phyloP scores from a whole-genome alignment of 2,329 filamentous ascomycete species.

The Nemania sp. region DNA sequence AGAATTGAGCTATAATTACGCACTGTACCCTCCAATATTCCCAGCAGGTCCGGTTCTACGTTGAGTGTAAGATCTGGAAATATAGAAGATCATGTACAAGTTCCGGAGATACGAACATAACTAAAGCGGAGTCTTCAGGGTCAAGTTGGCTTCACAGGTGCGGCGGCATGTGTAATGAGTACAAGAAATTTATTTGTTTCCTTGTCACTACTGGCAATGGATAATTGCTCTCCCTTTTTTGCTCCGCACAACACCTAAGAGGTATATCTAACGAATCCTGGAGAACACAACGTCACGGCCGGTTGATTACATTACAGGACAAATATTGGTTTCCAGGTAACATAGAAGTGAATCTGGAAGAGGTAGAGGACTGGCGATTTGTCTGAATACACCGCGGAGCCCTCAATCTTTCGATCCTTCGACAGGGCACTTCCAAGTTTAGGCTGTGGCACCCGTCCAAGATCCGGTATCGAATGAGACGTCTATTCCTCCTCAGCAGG shows the following conservation, averaged over 20 bases:
- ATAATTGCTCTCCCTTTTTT: slow-evolving; percentile 34
- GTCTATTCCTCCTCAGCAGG: slow-evolving; percentile 61
- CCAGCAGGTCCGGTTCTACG: too few species aligned
- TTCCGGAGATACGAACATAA: too few species aligned
- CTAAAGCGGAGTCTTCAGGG: too few species aligned
- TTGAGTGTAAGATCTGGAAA: too few species aligned
- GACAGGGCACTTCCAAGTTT: slow-evolving; percentile 22
- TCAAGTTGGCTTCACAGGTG: too few species aligned
- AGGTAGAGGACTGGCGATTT: slow-evolving; percentile 28
- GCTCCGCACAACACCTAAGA: slow-evolving; percentile 36
- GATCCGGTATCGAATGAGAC: slow-evolving; percentile 24
- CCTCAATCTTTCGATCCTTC: slow-evolving; percentile 22
- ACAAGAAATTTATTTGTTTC: slow-evolving; percentile 41
- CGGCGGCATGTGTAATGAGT: too few species aligned
- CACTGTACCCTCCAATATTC: too few species aligned
- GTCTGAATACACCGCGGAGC: slow-evolving; percentile 21
- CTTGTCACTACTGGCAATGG: slow-evolving; percentile 41
- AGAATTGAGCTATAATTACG: too few species aligned
- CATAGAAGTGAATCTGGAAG: slow-evolving; percentile 32
- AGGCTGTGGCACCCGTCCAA: slow-evolving; percentile 24
- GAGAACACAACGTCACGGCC: slow-evolving; percentile 31
- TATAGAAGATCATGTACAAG: too few species aligned
- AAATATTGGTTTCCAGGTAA: slow-evolving; percentile 34
- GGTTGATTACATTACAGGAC: slow-evolving; percentile 35
- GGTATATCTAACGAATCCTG: slow-evolving; percentile 41